phyloP scores from a whole-genome alignment of 495 filamentous ascomycete genomes.

The Bacidia rubella region DNA sequence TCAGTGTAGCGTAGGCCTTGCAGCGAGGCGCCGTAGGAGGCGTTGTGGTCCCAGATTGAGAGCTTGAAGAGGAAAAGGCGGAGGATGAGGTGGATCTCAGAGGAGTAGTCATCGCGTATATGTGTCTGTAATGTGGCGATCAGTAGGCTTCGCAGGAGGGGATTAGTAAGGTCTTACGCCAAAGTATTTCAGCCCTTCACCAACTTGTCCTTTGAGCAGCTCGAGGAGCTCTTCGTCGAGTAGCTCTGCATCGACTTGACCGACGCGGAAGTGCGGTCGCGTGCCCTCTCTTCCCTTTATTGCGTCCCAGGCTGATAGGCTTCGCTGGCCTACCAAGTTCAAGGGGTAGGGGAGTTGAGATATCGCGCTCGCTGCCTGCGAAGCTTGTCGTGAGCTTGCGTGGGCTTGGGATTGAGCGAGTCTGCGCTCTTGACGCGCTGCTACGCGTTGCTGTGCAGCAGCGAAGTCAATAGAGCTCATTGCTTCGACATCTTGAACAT shows the following conservation, averaged over 20 bases:
- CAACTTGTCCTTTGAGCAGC: constrained; percentile 73
- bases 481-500: background rate
- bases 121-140: constrained; percentile 31
- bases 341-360: constrained; percentile 53
- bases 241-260: constrained; percentile 91
- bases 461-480: constrained; percentile 73
- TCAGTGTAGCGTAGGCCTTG: constrained; percentile 87
- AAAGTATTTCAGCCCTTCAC: constrained; percentile 79
- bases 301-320: constrained; percentile 50
- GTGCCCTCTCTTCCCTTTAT: constrained; percentile 67
- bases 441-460: constrained; percentile 69
- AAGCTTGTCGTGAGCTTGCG: constrained; percentile 36
- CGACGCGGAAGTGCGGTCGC: constrained; percentile 77
- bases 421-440: constrained; percentile 60
- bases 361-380: constrained; percentile 21
- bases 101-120: constrained; percentile 65
- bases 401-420: constrained; percentile 47
- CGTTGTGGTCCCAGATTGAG: constrained; percentile 89
- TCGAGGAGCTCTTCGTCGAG: constrained; percentile 87
- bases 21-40: constrained; percentile 84
- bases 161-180: constrained; percentile 32
- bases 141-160: background rate
- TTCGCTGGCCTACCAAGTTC: constrained; percentile 40
- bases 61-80: constrained; percentile 82
- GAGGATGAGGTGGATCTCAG: constrained; percentile 69